phyloP scores from a whole-genome alignment of 352 stramenopile species.

The Pythium biforme region DNA sequence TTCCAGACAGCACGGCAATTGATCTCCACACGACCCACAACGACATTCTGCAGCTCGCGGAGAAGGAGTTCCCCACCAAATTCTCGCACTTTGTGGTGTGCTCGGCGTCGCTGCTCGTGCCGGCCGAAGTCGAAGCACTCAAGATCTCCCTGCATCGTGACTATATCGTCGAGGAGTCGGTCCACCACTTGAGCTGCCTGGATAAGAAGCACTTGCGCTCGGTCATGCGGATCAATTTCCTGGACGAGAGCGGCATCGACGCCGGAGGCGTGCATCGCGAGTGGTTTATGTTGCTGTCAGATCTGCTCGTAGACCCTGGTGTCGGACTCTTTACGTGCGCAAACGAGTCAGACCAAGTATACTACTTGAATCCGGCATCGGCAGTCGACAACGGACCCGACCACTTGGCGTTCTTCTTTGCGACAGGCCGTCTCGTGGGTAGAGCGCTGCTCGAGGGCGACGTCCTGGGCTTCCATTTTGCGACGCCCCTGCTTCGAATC shows the following conservation, averaged over 20 bases:
- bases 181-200: slow-evolving; percentile 51
- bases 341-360: slow-evolving; percentile 55
- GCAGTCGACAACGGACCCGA: slow-evolving; percentile 58
- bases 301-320: slow-evolving; percentile 46
- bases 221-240: slow-evolving; percentile 49
- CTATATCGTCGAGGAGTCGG: slow-evolving; percentile 46
- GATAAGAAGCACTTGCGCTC: slow-evolving; percentile 34
- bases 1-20: slow-evolving; percentile 9
- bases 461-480: slow-evolving; percentile 94
- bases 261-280: slow-evolving; percentile 56
- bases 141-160: slow-evolving; percentile 44
- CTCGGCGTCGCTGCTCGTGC: slow-evolving; percentile 39
- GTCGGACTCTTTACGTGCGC: slow-evolving; percentile 58
- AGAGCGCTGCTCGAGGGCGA: slow-evolving; percentile 87
- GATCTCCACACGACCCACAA: slow-evolving; percentile 13
- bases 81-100: slow-evolving; percentile 49
- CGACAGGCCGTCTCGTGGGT: slow-evolving; percentile 53
- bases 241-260: slow-evolving; percentile 54
- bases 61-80: slow-evolving; percentile 49
- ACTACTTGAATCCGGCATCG: slow-evolving; percentile 68
- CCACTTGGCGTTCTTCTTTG: slow-evolving; percentile 70
- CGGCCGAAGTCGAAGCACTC: slow-evolving; percentile 40
- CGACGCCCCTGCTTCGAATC: slow-evolving; percentile 95
- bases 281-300: slow-evolving; percentile 84
- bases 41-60: slow-evolving; percentile 32